A percentile compares a stretch with the other conserved stretches of the same genome.
Evolutionary conservation across 768 basidiomycete genomes (phyloP).

Genomic region (Boletus pseudopeckii): DNA sequence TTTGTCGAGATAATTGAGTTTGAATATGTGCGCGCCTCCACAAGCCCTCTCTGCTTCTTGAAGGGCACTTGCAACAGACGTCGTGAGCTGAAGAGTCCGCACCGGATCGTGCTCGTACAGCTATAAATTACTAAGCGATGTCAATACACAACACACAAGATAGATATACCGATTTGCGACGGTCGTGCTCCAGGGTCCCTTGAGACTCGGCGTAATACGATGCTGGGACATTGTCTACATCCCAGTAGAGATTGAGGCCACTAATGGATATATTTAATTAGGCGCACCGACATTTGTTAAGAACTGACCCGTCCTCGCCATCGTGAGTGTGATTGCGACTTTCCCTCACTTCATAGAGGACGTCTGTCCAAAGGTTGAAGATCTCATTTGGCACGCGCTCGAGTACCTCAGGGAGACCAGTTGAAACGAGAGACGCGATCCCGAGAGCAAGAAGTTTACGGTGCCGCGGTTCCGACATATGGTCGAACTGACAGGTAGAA

Average conservation of each 20-base stretch:
- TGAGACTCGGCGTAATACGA: slow-evolving; percentile 62
- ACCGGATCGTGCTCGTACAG: slow-evolving; percentile 69
- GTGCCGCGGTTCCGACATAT: slow-evolving; percentile 80
- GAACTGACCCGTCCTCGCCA: slow-evolving; percentile 36
- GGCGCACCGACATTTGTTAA: background rate
- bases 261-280: slow-evolving; percentile 10
- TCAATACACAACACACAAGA: background rate
- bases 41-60: slow-evolving; percentile 60
- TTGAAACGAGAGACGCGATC: slow-evolving; percentile 71
- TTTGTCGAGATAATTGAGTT: slow-evolving; percentile 54
- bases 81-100: slow-evolving; percentile 60
- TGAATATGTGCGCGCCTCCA: slow-evolving; percentile 59
- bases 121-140: slow-evolving; percentile 39
- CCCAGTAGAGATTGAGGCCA: slow-evolving; percentile 66
- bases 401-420: slow-evolving; percentile 70
- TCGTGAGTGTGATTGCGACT: slow-evolving; percentile 39
- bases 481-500: slow-evolving; percentile 64
- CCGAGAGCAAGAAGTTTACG: slow-evolving; percentile 86
- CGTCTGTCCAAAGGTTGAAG: slow-evolving; percentile 86
- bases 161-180: slow-evolving; percentile 61
- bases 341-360: slow-evolving; percentile 84
- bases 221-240: slow-evolving; percentile 53
- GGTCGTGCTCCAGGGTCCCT: slow-evolving; percentile 72
- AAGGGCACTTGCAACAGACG: slow-evolving; percentile 54
- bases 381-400: slow-evolving; percentile 69